Evolutionary conservation across 352 stramenopile species (phyloP).

Genomic region (Phytophthora cactorum): DNA sequence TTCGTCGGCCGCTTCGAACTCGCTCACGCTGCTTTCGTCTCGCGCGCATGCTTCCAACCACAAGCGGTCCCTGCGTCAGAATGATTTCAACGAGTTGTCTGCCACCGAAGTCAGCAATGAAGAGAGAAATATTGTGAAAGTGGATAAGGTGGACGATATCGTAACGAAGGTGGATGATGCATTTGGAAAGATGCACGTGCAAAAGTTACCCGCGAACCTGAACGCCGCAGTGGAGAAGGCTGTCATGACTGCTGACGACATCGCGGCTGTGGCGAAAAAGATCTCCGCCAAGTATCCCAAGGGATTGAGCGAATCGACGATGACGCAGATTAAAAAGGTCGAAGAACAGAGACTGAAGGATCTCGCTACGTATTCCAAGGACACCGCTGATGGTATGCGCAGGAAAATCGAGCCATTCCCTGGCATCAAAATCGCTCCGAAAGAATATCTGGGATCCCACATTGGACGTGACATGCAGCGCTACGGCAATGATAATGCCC

Average conservation of each 20-base stretch:
- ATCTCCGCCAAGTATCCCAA: not conserved
- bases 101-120: not conserved
- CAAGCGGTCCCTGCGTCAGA: conserved; percentile 6
- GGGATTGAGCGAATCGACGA: not conserved
- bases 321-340: not conserved
- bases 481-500: not conserved
- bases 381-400: conserved; percentile 1
- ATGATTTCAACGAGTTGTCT: not conserved
- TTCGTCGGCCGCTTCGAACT: no score
- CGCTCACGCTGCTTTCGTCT: no score
- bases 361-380: not conserved
- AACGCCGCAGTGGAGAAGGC: not conserved
- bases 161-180: not conserved
- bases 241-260: not conserved
- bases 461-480: conserved; percentile 3
- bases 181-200: not conserved
- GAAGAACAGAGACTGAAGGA: not conserved
- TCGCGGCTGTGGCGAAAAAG: not conserved
- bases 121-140: not conserved
- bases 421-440: not conserved
- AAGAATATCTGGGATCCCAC: not conserved
- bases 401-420: not conserved
- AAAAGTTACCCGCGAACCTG: not conserved
- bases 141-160: not conserved
- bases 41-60: no score